These are phyloP conservation scores for Stentor roeselii DNA, from an alignment of 73 alveolate genomes.

Conservation along the genomic window DNA sequence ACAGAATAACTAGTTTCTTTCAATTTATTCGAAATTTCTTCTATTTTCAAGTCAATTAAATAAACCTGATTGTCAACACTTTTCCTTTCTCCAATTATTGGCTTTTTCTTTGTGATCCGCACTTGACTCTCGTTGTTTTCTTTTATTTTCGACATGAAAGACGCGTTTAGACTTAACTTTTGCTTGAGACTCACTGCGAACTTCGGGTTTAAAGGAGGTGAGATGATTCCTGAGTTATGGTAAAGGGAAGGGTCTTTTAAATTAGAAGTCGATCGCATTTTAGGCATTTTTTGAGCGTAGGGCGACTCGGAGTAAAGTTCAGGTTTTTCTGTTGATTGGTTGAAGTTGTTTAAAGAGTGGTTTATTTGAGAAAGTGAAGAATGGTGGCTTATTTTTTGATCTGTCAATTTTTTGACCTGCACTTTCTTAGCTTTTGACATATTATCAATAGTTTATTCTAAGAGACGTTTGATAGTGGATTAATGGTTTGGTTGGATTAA, in stretches of 20 bases:
- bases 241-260: background rate
- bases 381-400: background rate
- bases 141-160: background rate
- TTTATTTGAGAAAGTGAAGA: background rate
- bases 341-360: background rate
- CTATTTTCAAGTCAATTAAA: background rate
- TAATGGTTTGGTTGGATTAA: no score
- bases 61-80: background rate
- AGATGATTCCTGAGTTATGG: background rate
- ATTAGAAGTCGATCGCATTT: background rate
- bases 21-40: background rate
- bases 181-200: background rate
- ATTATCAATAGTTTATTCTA: no score
- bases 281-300: background rate
- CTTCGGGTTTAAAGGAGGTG: background rate
- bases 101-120: background rate
- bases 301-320: background rate
- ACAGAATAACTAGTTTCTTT: background rate
- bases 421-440: slow-evolving; percentile 9
- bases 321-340: background rate
- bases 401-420: background rate
- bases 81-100: background rate
- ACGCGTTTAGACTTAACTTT: background rate
- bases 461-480: no score
- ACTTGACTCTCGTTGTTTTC: background rate